Conservation (phyloP, 2,329 filamentous ascomycete genomes). For the Fusarium xylarioides region DNA sequence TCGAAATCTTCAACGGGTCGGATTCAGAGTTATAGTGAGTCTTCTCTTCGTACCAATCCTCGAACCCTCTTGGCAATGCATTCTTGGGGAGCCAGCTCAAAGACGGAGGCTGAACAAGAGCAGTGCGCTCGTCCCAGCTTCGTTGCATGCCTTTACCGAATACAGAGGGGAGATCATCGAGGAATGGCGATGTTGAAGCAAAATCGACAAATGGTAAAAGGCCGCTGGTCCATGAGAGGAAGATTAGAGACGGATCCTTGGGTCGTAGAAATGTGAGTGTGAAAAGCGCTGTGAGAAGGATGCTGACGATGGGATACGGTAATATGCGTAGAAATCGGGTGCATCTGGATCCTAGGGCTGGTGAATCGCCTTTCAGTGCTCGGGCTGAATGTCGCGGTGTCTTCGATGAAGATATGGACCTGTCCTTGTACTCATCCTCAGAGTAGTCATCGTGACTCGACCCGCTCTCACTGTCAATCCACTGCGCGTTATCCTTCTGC, state of each 20-base stretch:
- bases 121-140: constrained; percentile 41
- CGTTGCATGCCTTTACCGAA: constrained; percentile 42
- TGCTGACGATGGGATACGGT: constrained; percentile 35
- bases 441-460: neutral
- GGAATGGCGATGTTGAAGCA: constrained; percentile 43
- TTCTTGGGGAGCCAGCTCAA: constrained; percentile 40
- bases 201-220: constrained; percentile 49
- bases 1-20: constrained; percentile 54
- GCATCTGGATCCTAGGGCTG: neutral
- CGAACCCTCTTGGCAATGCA: constrained; percentile 32
- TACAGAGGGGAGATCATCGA: constrained; percentile 38
- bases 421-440: constrained; percentile 26
- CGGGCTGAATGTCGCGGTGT: neutral
- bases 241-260: constrained; percentile 45
- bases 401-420: neutral
- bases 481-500: constrained; percentile 1
- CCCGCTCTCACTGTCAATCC: constrained; percentile 4
- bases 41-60: constrained; percentile 39
- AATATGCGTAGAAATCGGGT: constrained; percentile 13
- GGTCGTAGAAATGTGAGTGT: constrained; percentile 42
- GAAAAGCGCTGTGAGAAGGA: constrained; percentile 40
- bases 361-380: neutral
- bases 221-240: constrained; percentile 49
- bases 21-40: constrained; percentile 48
- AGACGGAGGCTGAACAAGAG: constrained; percentile 35